Evolutionary conservation across 140 eudicot species (phyloP).

Genomic region (Cichorium intybus): DNA sequence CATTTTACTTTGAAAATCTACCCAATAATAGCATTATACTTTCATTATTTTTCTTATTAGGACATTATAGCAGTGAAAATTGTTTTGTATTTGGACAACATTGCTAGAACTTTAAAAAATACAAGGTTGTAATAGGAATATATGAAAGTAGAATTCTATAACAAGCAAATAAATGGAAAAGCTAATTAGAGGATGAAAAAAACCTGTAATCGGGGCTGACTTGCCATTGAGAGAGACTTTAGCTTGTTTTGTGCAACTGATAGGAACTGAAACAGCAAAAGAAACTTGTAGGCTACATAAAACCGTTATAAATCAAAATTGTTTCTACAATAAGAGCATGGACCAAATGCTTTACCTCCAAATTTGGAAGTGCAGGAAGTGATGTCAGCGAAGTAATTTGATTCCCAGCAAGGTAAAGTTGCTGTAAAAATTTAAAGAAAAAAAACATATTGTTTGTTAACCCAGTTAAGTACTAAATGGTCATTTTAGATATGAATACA

Average conservation of each 20-base stretch:
- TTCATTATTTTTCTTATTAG: no score
- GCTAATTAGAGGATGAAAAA: constrained; percentile 16
- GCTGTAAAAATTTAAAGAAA: constrained; percentile 48
- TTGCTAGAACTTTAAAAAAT: no score
- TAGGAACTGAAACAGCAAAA: constrained; percentile 66
- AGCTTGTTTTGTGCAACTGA: constrained; percentile 96
- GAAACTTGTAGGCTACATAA: constrained; percentile 1
- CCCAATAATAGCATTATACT: no score
- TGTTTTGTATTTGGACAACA: no score
- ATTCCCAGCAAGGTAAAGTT: constrained; percentile 99
- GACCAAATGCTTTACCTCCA: constrained; percentile 60
- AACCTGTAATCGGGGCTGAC: constrained; percentile 99
- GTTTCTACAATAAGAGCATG: background rate
- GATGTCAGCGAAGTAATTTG: constrained; percentile 85
- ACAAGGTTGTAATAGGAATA: no score
- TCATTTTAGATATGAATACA: background rate
- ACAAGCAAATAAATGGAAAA: background rate
- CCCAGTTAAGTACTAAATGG: background rate
- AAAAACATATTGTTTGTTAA: background rate
- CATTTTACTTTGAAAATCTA: no score
- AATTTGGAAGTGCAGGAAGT: constrained; percentile 95
- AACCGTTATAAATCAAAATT: background rate
- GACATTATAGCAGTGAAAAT: no score
- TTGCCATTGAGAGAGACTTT: constrained; percentile 95
- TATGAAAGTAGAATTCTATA: no score